Evolutionary conservation across 2,329 filamentous ascomycete genomes (phyloP).

Genomic region (Xylariaceae sp.): DNA sequence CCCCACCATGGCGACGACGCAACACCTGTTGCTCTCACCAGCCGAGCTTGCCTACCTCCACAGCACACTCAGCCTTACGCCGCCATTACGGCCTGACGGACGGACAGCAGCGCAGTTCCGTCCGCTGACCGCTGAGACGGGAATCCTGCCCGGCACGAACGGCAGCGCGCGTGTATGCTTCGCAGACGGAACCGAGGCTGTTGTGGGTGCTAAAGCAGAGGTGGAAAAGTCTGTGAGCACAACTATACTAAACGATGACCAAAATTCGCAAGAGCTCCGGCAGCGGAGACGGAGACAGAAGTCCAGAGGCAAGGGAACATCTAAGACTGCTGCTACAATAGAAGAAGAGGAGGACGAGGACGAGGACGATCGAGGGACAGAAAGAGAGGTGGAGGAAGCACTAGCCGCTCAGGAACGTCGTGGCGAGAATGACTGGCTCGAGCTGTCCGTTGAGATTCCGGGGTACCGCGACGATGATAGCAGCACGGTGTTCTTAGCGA

Average conservation of each 20-base stretch:
- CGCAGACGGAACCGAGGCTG: slow-evolving; percentile 91
- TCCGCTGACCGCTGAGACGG: slow-evolving; percentile 86
- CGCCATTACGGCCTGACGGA: slow-evolving; percentile 89
- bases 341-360: slow-evolving; percentile 30
- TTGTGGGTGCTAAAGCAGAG: slow-evolving; percentile 95
- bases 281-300: slow-evolving; percentile 34
- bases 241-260: slow-evolving; percentile 5
- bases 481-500: slow-evolving; percentile 81
- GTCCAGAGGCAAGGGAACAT: slow-evolving; percentile 32
- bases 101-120: slow-evolving; percentile 86
- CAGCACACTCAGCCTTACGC: slow-evolving; percentile 78
- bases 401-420: slow-evolving; percentile 31
- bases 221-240: slow-evolving; percentile 62
- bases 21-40: slow-evolving; percentile 82
- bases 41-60: slow-evolving; percentile 97
- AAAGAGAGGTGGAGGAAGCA: slow-evolving; percentile 40
- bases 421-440: slow-evolving; percentile 74
- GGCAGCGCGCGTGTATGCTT: slow-evolving; percentile 94
- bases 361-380: slow-evolving; percentile 33
- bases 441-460: slow-evolving; percentile 89
- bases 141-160: slow-evolving; percentile 86
- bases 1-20: slow-evolving; percentile 58
- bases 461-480: slow-evolving; percentile 91
- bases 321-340: slow-evolving; percentile 32
- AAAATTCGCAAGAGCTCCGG: slow-evolving; percentile 12